phyloP scores from a whole-genome alignment of 1,139 yeast species.

The Pichia sp. region DNA sequence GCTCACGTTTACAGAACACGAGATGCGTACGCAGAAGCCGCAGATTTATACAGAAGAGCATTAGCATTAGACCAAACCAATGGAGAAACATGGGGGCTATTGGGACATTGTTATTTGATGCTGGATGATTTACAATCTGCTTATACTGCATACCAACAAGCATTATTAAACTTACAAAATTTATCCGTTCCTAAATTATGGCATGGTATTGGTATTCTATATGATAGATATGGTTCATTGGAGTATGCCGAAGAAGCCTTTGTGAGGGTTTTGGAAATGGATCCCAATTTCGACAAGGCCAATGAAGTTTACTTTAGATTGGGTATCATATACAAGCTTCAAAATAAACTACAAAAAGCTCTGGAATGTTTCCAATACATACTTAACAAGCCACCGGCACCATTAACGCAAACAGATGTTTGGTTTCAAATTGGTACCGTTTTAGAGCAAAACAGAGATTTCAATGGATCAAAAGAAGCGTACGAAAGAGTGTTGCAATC shows the following conservation, averaged over 20 bases:
- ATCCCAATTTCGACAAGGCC: conserved; percentile 92
- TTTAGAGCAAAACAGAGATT: conserved; percentile 88
- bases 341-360: conserved; percentile 77
- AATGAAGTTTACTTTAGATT: conserved; percentile 92
- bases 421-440: conserved; percentile 99
- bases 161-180: conserved; percentile 80
- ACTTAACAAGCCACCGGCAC: conserved; percentile 85
- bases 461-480: conserved; percentile 81
- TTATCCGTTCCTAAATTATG: conserved; percentile 95
- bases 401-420: conserved; percentile 91
- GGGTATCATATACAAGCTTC: conserved; percentile 97
- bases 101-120: conserved; percentile 96
- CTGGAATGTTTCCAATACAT: conserved; percentile 92
- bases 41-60: conserved; percentile 86
- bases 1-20: conserved; percentile 85
- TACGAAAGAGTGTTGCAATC: conserved; percentile 86
- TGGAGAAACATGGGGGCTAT: conserved; percentile 95
- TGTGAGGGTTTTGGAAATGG: conserved; percentile 89
- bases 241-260: conserved; percentile 98
- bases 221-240: conserved; percentile 90
- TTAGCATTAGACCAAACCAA: conserved; percentile 74
- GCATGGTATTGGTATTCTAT: conserved; percentile 97
- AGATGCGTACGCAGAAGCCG: conserved; percentile 89
- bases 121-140: conserved; percentile 93
- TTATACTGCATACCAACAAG: conserved; percentile 94